phyloP scores from a whole-genome alignment of 2,329 filamentous ascomycete genomes.

The Cladosporium colombiae region DNA sequence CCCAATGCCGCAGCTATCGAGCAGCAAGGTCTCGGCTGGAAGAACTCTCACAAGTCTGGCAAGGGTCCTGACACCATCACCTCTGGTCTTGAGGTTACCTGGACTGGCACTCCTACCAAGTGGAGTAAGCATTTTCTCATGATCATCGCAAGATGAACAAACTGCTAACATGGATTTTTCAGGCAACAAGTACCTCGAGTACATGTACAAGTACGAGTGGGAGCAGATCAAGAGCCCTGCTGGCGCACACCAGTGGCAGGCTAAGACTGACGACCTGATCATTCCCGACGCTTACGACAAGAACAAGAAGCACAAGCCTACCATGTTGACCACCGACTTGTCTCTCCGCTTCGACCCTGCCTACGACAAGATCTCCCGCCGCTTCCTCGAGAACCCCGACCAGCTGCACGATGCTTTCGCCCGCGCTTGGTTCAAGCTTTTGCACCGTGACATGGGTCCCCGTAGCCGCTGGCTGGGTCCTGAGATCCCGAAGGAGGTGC shows the following conservation, averaged over 20 bases:
- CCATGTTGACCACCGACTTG: conserved; percentile 75
- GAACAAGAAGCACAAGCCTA: conserved; percentile 71
- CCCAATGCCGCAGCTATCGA: conserved; percentile 66
- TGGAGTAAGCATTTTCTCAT: conserved; percentile 53
- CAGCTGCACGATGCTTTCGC: conserved; percentile 69
- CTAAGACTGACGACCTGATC: conserved; percentile 65
- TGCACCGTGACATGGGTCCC: conserved; percentile 78
- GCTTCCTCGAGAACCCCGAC: conserved; percentile 68
- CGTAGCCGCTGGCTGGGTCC: conserved; percentile 70
- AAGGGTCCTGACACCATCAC: conserved; percentile 75
- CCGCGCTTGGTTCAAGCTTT: conserved; percentile 80
- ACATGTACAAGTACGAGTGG: conserved; percentile 78
- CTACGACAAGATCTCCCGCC: conserved; percentile 75
- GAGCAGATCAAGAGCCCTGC: conserved; percentile 73
- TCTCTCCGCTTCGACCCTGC: conserved; percentile 69
- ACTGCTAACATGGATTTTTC: not conserved
- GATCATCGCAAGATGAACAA: not conserved
- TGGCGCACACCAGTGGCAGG: conserved; percentile 75
- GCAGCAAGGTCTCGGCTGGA: conserved; percentile 72
- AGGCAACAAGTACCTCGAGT: conserved; percentile 68
- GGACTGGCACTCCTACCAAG: conserved; percentile 74
- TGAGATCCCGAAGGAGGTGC: conserved; percentile 68
- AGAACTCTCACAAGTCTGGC: conserved; percentile 63
- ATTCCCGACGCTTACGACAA: conserved; percentile 72
- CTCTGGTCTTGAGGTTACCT: conserved; percentile 75